phyloP scores from a whole-genome alignment of 202 grass and related monocot species.

The Alloteropsis angusta region DNA sequence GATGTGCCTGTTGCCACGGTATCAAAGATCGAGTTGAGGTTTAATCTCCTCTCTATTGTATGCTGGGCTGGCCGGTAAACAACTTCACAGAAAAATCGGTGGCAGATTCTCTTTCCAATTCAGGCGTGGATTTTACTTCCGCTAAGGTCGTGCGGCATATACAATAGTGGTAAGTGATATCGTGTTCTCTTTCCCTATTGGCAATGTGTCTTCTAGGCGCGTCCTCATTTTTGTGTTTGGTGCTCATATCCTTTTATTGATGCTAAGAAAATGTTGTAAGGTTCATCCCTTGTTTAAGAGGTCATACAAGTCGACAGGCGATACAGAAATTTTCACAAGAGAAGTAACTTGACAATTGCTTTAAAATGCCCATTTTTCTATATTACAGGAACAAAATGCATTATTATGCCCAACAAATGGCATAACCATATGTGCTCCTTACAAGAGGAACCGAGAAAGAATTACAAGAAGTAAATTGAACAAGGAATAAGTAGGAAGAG shows the following conservation, averaged over 20 bases:
- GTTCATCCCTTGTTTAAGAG: not conserved
- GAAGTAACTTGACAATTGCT: not conserved
- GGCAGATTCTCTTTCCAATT: not conserved
- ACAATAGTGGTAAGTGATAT: too few species aligned
- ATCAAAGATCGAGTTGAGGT: not conserved
- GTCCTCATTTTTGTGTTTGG: not conserved
- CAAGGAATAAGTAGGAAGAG: not conserved
- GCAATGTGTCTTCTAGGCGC: not conserved
- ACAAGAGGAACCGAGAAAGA: constrained; percentile 16
- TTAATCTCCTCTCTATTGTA: not conserved
- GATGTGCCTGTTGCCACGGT: not conserved
- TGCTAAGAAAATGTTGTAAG: not conserved
- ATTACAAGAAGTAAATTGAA: constrained; percentile 8
- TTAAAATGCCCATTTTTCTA: not conserved
- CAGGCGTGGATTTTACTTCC: too few species aligned
- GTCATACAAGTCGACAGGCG: not conserved
- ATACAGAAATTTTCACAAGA: not conserved
- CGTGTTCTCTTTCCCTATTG: too few species aligned
- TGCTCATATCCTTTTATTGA: not conserved
- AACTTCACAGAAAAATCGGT: not conserved
- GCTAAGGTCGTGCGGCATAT: too few species aligned
- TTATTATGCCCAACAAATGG: constrained; percentile 23
- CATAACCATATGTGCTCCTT: not conserved
- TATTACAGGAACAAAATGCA: constrained; percentile 14
- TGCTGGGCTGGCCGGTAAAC: not conserved